These are phyloP conservation scores for Basidiobolus meristosporus DNA, from an alignment of 371 early-diverging fungal genomes.

Conservation along the genomic window DNA sequence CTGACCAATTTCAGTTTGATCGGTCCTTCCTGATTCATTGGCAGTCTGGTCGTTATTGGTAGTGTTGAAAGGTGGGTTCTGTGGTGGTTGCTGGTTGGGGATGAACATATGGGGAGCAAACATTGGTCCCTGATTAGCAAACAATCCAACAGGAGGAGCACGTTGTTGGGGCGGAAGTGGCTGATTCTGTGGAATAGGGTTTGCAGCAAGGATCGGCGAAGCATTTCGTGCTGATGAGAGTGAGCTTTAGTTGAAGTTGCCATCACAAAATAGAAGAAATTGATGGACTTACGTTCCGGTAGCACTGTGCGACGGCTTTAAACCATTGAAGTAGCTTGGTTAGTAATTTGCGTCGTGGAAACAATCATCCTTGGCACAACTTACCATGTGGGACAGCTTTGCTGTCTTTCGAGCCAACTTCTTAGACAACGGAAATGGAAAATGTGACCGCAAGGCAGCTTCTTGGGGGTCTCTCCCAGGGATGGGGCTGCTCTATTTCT, in stretches of 20 bases:
- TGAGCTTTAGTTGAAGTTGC: neutral
- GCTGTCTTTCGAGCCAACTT: conserved; percentile 97
- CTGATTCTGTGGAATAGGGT: no score
- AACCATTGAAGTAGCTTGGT: neutral
- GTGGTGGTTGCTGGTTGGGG: neutral
- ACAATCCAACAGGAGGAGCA: neutral
- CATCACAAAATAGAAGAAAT: neutral
- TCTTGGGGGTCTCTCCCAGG: conserved; percentile 66
- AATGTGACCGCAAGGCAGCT: conserved; percentile 90
- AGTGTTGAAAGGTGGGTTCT: neutral
- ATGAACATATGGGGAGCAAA: no score
- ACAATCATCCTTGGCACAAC: neutral
- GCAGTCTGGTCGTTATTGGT: neutral
- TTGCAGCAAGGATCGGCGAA: neutral
- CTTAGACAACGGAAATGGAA: conserved; percentile 95
- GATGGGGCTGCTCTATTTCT: conserved; percentile 10
- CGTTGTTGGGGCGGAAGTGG: no score
- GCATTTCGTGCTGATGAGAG: neutral
- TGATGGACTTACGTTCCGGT: neutral
- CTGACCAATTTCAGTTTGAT: neutral
- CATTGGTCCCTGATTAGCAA: conserved; percentile 1
- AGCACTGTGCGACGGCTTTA: neutral
- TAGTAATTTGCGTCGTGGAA: neutral
- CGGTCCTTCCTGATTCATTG: neutral
- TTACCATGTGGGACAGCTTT: conserved; percentile 93